Percentiles rank a stretch among this genome's conserved stretches.
phyloP scores from a whole-genome alignment of 2,329 filamentous ascomycete genomes.

The Curvularia verruculosa region DNA sequence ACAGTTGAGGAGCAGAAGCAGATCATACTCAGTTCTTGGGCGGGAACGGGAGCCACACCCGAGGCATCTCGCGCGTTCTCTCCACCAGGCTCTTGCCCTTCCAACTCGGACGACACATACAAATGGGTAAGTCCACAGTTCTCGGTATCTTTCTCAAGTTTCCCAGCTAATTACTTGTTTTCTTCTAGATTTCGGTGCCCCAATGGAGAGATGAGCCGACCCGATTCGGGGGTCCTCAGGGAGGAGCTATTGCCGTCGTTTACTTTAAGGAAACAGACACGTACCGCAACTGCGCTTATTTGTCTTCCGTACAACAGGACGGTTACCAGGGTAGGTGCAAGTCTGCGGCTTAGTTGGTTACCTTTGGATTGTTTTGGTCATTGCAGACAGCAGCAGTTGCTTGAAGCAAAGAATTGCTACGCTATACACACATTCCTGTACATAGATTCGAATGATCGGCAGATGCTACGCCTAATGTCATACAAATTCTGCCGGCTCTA shows the following conservation, averaged over 20 bases:
- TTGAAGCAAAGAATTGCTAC: not conserved
- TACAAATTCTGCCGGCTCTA: not conserved
- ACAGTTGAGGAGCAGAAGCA: not conserved
- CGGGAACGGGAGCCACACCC: fast-evolving
- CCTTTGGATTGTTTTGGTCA: not conserved
- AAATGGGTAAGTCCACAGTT: constrained; percentile 1
- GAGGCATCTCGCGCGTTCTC: not conserved
- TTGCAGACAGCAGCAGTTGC: not conserved
- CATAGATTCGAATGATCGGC: not conserved
- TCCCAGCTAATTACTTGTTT: not conserved
- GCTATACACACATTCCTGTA: not conserved
- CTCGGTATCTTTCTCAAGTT: not conserved
- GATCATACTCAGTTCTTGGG: not conserved
- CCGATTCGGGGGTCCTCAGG: not conserved
- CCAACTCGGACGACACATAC: constrained; percentile 5
- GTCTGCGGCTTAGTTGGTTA: not conserved
- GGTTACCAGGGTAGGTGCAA: not conserved
- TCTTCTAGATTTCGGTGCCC: not conserved
- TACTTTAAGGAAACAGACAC: constrained; percentile 16
- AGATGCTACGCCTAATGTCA: not conserved
- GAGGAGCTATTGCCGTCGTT: constrained; percentile 8
- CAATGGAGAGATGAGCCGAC: not conserved
- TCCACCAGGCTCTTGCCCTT: not conserved
- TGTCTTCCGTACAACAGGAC: not conserved
- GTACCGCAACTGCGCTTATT: constrained; percentile 4